Conservation (phyloP, 768 basidiomycete species). For the Leucocoprinus birnbaumii region DNA sequence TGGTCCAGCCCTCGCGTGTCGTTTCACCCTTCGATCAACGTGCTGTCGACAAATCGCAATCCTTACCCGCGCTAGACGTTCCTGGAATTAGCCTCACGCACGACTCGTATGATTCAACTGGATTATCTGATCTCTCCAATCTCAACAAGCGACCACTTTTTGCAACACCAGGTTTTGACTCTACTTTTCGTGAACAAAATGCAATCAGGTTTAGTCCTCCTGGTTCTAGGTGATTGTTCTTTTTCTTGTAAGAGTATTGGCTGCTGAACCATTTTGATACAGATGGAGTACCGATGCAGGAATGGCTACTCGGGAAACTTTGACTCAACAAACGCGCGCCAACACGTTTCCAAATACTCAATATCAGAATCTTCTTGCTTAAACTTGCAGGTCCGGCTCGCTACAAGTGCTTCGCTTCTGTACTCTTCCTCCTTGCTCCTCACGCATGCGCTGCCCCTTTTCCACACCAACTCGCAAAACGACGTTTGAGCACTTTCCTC, state of each 20-base stretch:
- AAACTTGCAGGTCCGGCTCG: constrained; percentile 5
- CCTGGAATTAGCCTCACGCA: background rate
- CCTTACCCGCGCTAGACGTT: background rate
- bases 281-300: constrained; percentile 2
- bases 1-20: background rate
- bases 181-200: background rate
- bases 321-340: background rate
- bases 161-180: constrained; percentile 4
- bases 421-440: constrained; percentile 5
- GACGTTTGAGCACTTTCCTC: background rate
- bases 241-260: background rate
- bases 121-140: background rate
- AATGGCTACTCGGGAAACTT: background rate
- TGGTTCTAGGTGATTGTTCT: background rate
- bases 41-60: background rate
- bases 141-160: constrained; percentile 2
- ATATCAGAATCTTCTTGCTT: constrained; percentile 13
- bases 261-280: background rate
- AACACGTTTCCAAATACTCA: constrained; percentile 6
- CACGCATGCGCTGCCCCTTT: constrained; percentile 6
- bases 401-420: constrained; percentile 1
- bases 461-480: background rate
- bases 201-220: background rate
- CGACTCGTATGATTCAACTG: background rate
- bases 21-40: background rate